These are phyloP conservation scores for Aspergillus carlsbadensis DNA, from an alignment of 495 filamentous ascomycete genomes.

Conservation along the genomic window DNA sequence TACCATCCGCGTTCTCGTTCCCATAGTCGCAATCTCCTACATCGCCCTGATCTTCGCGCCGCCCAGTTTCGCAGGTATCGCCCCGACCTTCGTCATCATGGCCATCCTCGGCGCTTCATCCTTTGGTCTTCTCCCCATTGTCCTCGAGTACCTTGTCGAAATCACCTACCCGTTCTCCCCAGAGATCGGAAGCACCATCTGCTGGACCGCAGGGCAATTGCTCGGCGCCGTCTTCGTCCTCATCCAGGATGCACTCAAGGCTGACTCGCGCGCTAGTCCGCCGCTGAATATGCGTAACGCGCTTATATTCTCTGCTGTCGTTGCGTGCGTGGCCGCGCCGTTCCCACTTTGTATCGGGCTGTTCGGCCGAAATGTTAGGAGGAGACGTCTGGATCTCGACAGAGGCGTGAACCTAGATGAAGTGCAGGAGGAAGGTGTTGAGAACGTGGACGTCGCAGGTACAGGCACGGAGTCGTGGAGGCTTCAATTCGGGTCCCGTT, in stretches of 20 bases:
- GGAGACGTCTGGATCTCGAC: constrained; percentile 61
- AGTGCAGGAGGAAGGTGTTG: not conserved
- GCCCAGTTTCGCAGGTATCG: constrained; percentile 61
- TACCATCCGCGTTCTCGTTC: constrained; percentile 72
- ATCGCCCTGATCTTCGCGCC: constrained; percentile 82
- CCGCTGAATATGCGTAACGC: constrained; percentile 67
- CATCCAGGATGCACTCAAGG: constrained; percentile 75
- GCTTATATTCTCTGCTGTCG: constrained; percentile 74
- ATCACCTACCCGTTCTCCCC: constrained; percentile 85
- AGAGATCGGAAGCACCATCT: constrained; percentile 77
- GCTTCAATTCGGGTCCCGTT: not conserved
- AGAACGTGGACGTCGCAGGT: not conserved
- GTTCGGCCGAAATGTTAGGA: constrained; percentile 54
- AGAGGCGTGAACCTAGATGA: constrained; percentile 30
- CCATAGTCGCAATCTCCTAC: constrained; percentile 70
- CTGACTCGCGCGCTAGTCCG: constrained; percentile 51
- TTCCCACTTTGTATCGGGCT: constrained; percentile 66
- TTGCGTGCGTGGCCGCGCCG: constrained; percentile 63
- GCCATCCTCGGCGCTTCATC: constrained; percentile 71
- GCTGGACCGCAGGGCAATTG: constrained; percentile 73
- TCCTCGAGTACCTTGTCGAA: constrained; percentile 83
- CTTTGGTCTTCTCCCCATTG: constrained; percentile 82
- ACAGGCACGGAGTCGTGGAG: not conserved
- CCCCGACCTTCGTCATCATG: constrained; percentile 64
- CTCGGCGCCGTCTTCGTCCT: constrained; percentile 83